Conservation (phyloP, 1,284 basidiomycete species). For the Coniophora puteana region DNA sequence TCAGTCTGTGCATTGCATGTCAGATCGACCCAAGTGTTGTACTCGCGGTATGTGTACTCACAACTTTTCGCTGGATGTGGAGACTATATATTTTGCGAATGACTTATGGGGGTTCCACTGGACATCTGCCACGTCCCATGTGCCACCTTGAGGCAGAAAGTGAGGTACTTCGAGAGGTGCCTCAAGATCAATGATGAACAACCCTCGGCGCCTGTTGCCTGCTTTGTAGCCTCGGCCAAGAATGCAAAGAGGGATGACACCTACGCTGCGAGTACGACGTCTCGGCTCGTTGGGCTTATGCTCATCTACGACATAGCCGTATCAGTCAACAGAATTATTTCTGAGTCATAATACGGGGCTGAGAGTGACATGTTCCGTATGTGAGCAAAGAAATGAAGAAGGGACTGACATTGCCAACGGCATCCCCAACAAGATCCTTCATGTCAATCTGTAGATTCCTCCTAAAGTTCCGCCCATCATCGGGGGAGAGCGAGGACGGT, state of each 20-base stretch:
- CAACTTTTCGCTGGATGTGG: conserved; percentile 94
- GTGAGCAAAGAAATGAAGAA: not conserved
- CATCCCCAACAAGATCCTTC: conserved; percentile 74
- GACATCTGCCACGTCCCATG: conserved; percentile 95
- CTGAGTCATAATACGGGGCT: conserved; percentile 6
- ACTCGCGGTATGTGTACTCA: conserved; percentile 30
- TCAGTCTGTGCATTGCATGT: conserved; percentile 48
- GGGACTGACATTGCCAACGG: conserved; percentile 71
- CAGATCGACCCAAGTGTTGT: not conserved
- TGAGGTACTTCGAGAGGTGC: conserved; percentile 85
- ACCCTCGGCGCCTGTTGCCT: conserved; percentile 81
- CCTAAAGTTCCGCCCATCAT: conserved; percentile 53
- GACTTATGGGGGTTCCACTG: conserved; percentile 95
- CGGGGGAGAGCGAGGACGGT: conserved; percentile 37
- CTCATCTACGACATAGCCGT: conserved; percentile 56
- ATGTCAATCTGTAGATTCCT: conserved; percentile 68
- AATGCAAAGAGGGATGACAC: conserved; percentile 19
- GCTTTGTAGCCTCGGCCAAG: no score
- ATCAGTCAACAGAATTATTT: not conserved
- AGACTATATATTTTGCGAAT: conserved; percentile 87
- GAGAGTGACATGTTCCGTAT: not conserved
- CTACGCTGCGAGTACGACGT: conserved; percentile 78
- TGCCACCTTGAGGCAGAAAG: conserved; percentile 92
- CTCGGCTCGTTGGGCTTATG: conserved; percentile 74
- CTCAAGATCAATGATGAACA: conserved; percentile 96